Evolutionary conservation across 1,139 yeast genomes (phyloP).

Genomic region (Diutina pseudorugosa): DNA sequence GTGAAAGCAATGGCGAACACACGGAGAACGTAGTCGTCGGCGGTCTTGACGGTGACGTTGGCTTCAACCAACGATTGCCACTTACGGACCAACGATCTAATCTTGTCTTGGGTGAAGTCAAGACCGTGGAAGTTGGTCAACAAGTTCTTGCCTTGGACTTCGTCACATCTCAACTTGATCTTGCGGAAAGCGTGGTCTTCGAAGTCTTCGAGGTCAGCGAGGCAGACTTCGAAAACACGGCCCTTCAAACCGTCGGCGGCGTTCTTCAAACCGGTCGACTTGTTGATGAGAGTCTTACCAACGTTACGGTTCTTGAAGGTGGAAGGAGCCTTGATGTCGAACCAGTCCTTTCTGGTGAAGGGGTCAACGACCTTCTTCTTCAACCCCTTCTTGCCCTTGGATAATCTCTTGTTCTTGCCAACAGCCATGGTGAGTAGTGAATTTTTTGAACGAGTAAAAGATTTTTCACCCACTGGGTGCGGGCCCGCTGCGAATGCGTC

Average conservation of each 20-base stretch:
- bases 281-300: conserved; percentile 91
- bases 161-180: conserved; percentile 82
- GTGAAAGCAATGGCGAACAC: conserved; percentile 88
- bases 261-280: conserved; percentile 85
- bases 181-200: conserved; percentile 90
- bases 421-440: conserved; percentile 52
- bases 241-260: conserved; percentile 90
- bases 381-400: conserved; percentile 92
- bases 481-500: not conserved
- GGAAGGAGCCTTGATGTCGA: conserved; percentile 89
- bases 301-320: conserved; percentile 89
- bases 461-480: conserved; percentile 3
- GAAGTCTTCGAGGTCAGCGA: conserved; percentile 86
- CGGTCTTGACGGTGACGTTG: conserved; percentile 82
- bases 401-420: conserved; percentile 93
- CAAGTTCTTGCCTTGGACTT: conserved; percentile 86
- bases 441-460: conserved; percentile 1
- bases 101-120: conserved; percentile 85
- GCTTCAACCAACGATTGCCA: conserved; percentile 92
- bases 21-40: conserved; percentile 84
- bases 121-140: conserved; percentile 93
- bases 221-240: conserved; percentile 76
- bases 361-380: conserved; percentile 96
- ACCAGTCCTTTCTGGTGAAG: conserved; percentile 93
- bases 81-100: conserved; percentile 84